phyloP scores from a whole-genome alignment of 2,329 filamentous ascomycete species.

The Juglanconis juglandina region DNA sequence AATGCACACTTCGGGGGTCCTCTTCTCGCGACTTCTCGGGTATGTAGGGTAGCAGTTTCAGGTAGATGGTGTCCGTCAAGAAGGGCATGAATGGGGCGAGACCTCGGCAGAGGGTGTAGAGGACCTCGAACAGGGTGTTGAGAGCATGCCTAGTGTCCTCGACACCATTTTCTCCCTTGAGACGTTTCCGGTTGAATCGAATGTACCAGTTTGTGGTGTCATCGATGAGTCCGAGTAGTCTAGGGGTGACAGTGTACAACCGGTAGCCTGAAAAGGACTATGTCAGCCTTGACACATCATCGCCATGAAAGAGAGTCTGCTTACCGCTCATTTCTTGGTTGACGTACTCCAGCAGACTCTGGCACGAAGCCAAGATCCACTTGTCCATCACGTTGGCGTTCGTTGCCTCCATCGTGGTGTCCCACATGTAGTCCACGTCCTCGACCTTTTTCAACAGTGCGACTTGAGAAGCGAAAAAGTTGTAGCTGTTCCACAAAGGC shows the following conservation, averaged over 20 bases:
- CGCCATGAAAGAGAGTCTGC: constrained; percentile 23
- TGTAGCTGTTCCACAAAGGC: constrained; percentile 94
- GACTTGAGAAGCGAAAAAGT: constrained; percentile 91
- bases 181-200: constrained; percentile 82
- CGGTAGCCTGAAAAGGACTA: constrained; percentile 54
- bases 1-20: constrained; percentile 86
- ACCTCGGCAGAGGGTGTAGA: constrained; percentile 83
- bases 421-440: constrained; percentile 71
- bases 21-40: constrained; percentile 63
- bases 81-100: constrained; percentile 95
- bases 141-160: constrained; percentile 86
- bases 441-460: constrained; percentile 82
- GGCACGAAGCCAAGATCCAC: constrained; percentile 91
- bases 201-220: constrained; percentile 99
- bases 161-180: constrained; percentile 85
- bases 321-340: constrained; percentile 85
- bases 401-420: constrained; percentile 68
- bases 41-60: constrained; percentile 76
- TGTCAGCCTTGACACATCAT: constrained; percentile 14
- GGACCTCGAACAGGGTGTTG: constrained; percentile 89
- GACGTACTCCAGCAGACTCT: constrained; percentile 86
- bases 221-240: constrained; percentile 79
- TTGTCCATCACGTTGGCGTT: constrained; percentile 93
- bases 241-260: constrained; percentile 86
- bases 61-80: constrained; percentile 91